Evolutionary conservation across 2,329 filamentous ascomycete genomes (phyloP).

Genomic region (Neurospora sp.): DNA sequence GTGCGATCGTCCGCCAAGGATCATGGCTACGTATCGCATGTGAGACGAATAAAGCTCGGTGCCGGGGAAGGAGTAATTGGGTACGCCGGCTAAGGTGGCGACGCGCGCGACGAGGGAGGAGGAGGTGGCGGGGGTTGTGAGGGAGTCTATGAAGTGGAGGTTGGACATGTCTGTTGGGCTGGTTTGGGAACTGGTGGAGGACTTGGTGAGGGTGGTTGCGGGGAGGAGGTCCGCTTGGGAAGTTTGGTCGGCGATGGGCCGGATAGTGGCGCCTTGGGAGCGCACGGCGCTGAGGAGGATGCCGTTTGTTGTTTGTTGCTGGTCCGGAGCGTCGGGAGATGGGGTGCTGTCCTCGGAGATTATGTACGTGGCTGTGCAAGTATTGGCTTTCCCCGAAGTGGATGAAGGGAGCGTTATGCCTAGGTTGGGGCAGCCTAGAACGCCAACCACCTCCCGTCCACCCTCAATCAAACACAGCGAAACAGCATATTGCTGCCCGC

Average conservation of each 20-base stretch:
- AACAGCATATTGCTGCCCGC: conserved; percentile 15
- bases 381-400: neutral
- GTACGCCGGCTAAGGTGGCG: conserved; percentile 4
- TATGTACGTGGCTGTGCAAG: neutral
- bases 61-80: conserved; percentile 1
- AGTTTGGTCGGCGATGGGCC: neutral
- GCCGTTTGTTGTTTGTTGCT: neutral
- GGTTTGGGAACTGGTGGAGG: neutral
- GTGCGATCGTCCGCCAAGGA: conserved; percentile 11
- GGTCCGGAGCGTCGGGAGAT: neutral
- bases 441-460: conserved; percentile 12
- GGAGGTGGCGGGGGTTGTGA: conserved; percentile 12
- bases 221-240: neutral
- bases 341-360: neutral
- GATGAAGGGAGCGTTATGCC: neutral
- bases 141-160: conserved; percentile 16
- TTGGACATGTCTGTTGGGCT: neutral
- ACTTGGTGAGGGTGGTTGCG: neutral
- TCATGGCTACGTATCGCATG: conserved; percentile 16
- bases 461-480: conserved; percentile 11
- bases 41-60: conserved; percentile 7
- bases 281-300: conserved; percentile 9
- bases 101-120: conserved; percentile 10
- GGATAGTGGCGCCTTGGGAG: conserved; percentile 9
- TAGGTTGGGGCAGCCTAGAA: conserved; percentile 16